Evolutionary conservation across 768 basidiomycete genomes (phyloP).

Genomic region (Nidularia sp.): DNA sequence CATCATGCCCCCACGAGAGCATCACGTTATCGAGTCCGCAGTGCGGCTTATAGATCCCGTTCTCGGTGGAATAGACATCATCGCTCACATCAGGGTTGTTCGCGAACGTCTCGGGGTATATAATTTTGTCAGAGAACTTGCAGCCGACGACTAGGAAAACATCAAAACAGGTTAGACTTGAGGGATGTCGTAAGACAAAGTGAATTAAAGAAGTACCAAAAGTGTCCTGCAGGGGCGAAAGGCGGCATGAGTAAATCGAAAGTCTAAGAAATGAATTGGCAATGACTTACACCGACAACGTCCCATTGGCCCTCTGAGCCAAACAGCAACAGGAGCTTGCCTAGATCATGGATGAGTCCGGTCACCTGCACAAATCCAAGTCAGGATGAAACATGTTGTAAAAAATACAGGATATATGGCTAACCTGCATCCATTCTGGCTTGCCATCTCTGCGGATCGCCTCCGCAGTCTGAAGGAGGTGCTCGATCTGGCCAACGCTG

Average conservation of each 20-base stretch:
- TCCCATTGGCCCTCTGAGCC: slow-evolving; percentile 92
- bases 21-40: slow-evolving; percentile 86
- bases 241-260: slow-evolving; percentile 4
- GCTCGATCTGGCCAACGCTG: slow-evolving; percentile 80
- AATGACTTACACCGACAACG: slow-evolving; percentile 71
- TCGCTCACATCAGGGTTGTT: slow-evolving; percentile 68
- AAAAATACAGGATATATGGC: neutral
- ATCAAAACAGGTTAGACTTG: slow-evolving; percentile 1
- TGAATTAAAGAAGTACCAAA: slow-evolving; percentile 24
- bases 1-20: slow-evolving; percentile 90
- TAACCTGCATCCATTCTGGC: slow-evolving; percentile 87
- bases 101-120: slow-evolving; percentile 77
- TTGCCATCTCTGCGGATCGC: slow-evolving; percentile 83
- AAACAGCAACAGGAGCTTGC: slow-evolving; percentile 82
- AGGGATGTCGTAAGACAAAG: neutral
- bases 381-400: neutral
- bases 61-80: slow-evolving; percentile 62
- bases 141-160: slow-evolving; percentile 68
- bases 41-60: slow-evolving; percentile 72
- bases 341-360: slow-evolving; percentile 85
- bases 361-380: slow-evolving; percentile 41
- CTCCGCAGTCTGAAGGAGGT: slow-evolving; percentile 89
- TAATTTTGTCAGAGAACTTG: slow-evolving; percentile 78
- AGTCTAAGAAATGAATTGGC: neutral
- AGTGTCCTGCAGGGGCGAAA: slow-evolving; percentile 29